Conservation (phyloP, 2,329 filamentous ascomycete species). For the Cadophora malorum region DNA sequence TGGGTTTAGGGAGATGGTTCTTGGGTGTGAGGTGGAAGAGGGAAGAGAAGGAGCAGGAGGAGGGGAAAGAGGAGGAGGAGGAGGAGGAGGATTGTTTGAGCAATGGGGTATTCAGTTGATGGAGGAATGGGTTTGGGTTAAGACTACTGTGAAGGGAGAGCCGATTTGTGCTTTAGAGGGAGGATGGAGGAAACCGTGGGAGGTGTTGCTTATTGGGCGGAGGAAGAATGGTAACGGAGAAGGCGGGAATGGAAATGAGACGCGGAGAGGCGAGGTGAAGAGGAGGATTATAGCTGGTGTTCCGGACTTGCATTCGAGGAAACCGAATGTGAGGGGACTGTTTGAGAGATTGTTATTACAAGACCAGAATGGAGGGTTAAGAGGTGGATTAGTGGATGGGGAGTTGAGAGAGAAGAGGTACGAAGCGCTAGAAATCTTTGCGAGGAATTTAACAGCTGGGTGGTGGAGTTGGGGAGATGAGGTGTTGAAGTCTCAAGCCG, state of each 20-base stretch:
- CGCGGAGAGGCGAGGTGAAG: slow-evolving; percentile 46
- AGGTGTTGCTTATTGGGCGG: slow-evolving; percentile 68
- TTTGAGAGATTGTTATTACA: slow-evolving; percentile 55
- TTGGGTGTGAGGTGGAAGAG: slow-evolving; percentile 55
- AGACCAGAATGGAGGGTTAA: too few species aligned
- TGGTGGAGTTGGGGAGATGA: slow-evolving; percentile 85
- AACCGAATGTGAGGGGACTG: slow-evolving; percentile 71
- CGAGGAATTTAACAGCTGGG: slow-evolving; percentile 72
- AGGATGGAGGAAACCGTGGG: slow-evolving; percentile 77
- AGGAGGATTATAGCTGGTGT: slow-evolving; percentile 70
- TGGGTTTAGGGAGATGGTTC: slow-evolving; percentile 57
- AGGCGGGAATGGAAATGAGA: too few species aligned
- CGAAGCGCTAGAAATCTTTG: slow-evolving; percentile 76
- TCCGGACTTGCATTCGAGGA: slow-evolving; percentile 79
- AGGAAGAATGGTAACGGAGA: too few species aligned
- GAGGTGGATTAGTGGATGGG: too few species aligned
- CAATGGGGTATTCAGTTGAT: slow-evolving; percentile 69
- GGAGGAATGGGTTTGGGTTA: slow-evolving; percentile 82
- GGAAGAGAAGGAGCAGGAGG: neutral
- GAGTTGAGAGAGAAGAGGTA: too few species aligned
- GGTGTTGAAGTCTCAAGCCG: slow-evolving; percentile 70
- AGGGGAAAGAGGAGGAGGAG: slow-evolving; percentile 9
- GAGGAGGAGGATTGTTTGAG: slow-evolving; percentile 61
- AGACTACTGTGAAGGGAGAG: slow-evolving; percentile 69
- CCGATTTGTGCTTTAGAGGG: slow-evolving; percentile 67